Evolutionary conservation across 352 stramenopile species (phyloP), one percentile per base, ranked within the genome.

Genomic region (Aphanomyces cochlioides): DNA sequence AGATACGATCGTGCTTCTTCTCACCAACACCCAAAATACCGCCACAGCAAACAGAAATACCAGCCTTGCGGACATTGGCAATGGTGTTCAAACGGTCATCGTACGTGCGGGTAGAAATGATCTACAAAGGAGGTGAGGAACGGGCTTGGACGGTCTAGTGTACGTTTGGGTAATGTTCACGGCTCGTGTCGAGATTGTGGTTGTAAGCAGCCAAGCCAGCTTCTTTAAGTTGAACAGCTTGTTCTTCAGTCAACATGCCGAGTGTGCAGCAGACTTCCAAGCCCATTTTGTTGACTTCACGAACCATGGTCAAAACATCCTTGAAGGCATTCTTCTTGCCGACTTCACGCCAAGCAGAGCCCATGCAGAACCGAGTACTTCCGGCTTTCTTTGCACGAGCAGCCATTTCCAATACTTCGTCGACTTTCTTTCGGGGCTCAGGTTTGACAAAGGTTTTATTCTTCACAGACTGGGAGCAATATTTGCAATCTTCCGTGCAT

Each of bases 371-470:
- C 56, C 96, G 90, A 45, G 96, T 98, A 66, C 89, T 98, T 45
- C 96, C 96, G 0, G 96, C 96, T 5, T 93, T 93, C 77, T 99
- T 99, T 61, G 96, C 96, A 10, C 95, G 81, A 36, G 82, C 81
- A 5, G 96, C 96, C 72, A 97, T 97, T 74, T 97, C 92, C 48
- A 99, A 77, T 40, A 99, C 96, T 74, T 99, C 96, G 60, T 98
- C 83, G 21, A 99, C 87, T 80, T 98, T 98, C 82, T 98, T 98
- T 40, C 91, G 98, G 12, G 94, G 95, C 47, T 97, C 98, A 0
- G 96, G 96, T 83, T 99, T 99, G 75, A 99, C 96, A 77, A 98
- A 98, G n/a, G 96, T 99, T 81, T 98, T 98, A 82, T 99, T 90
- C 50, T 87, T 87, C 66, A 92, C 92, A 45, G 89, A 98, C 79